Percentiles rank a stretch among this genome's conserved stretches.
Evolutionary conservation across 2,329 filamentous ascomycete species (phyloP).

Genomic region (Xylaria sp.): DNA sequence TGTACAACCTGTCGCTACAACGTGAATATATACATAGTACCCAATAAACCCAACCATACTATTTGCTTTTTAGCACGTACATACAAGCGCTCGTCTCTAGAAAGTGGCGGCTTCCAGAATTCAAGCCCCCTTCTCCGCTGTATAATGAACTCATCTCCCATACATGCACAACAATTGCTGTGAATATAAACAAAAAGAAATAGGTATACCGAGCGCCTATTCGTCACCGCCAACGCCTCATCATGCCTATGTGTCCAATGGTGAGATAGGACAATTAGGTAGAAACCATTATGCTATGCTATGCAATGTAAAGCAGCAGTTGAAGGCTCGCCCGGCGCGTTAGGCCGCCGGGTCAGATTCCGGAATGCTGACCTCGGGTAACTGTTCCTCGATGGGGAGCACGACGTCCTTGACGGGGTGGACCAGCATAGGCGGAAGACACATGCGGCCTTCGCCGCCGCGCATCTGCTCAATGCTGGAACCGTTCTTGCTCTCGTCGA

Average conservation of each 20-base stretch:
- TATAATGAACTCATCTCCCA: not conserved
- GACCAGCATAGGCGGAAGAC: conserved; percentile 84
- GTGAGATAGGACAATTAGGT: conserved; percentile 7
- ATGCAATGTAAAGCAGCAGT: conserved; percentile 7
- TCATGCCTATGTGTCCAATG: conserved; percentile 7
- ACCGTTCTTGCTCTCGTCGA: conserved; percentile 57
- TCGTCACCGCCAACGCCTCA: conserved; percentile 23
- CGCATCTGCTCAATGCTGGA: conserved; percentile 58
- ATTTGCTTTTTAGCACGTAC: not conserved
- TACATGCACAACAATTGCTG: not conserved
- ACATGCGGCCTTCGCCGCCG: conserved; percentile 84
- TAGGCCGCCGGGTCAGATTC: conserved; percentile 58
- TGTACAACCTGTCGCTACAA: not conserved
- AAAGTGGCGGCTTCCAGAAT: conserved; percentile 18
- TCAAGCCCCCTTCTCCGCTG: not conserved
- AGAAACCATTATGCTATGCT: conserved; percentile 10
- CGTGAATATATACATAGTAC: conserved; percentile 9
- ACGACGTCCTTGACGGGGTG: conserved; percentile 86
- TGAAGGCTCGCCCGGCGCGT: not conserved
- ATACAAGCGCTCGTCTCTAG: not conserved
- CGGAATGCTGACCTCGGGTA: conserved; percentile 51
- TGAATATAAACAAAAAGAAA: not conserved
- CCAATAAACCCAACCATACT: not conserved
- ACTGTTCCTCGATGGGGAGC: conserved; percentile 64
- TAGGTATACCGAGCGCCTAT: conserved; percentile 17